These are phyloP conservation scores for Drosera spatulata DNA, from an alignment of 179 eudicot species.

Conservation along the genomic window DNA sequence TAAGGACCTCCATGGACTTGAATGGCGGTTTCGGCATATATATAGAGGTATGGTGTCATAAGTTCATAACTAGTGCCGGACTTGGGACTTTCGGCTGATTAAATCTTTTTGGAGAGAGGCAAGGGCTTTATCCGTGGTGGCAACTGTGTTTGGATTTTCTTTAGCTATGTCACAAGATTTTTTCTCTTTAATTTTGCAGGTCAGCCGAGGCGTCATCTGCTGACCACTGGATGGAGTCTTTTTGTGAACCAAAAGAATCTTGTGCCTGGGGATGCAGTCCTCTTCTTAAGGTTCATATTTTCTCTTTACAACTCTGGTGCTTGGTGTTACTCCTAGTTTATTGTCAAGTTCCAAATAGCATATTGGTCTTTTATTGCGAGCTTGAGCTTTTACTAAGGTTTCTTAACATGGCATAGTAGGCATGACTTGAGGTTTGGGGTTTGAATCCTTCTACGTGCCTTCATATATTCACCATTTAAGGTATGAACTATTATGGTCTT, in stretches of 20 bases:
- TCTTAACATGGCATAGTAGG: too few species aligned
- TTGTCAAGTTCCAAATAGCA: too few species aligned
- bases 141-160: too few species aligned
- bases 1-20: constrained; percentile 76
- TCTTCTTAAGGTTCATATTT: constrained; percentile 61
- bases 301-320: background rate
- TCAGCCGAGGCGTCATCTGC: constrained; percentile 89
- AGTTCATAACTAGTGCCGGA: too few species aligned
- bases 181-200: constrained; percentile 26
- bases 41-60: constrained; percentile 49
- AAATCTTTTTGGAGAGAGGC: too few species aligned
- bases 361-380: too few species aligned
- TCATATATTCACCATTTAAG: background rate
- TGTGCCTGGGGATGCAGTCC: constrained; percentile 82
- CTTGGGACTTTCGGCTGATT: too few species aligned
- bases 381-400: too few species aligned
- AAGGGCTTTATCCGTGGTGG: too few species aligned
- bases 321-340: background rate
- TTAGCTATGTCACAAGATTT: too few species aligned
- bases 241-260: constrained; percentile 85
- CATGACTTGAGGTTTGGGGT: background rate
- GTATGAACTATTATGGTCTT: too few species aligned
- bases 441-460: background rate
- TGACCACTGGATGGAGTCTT: constrained; percentile 89
- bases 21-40: constrained; percentile 89